These are phyloP conservation scores for Graphilbum ipis-grandicollis DNA, from an alignment of 2,329 filamentous ascomycete genomes.

Conservation along the genomic window DNA sequence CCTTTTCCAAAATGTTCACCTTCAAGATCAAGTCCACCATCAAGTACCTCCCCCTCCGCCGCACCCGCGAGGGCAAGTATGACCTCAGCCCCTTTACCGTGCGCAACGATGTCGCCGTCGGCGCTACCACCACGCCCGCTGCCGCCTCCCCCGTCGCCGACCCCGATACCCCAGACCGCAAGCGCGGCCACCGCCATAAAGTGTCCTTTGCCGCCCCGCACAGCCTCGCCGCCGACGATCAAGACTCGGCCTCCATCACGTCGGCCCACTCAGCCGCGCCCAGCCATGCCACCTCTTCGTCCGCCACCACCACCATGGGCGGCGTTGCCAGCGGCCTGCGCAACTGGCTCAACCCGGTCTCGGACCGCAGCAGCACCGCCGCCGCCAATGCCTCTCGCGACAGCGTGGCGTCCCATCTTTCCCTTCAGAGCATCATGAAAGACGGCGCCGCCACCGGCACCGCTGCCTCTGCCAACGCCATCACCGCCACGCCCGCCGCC, in stretches of 20 bases:
- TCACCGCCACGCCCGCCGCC: conserved; percentile 2
- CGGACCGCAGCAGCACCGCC: conserved; percentile 7
- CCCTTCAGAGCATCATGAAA: conserved; percentile 39
- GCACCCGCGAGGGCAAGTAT: conserved; percentile 54
- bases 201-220: conserved; percentile 52
- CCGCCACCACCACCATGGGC: background rate
- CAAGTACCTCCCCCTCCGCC: conserved; percentile 62
- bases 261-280: conserved; percentile 15
- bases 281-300: conserved; percentile 10
- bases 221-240: conserved; percentile 18
- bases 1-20: conserved; percentile 80
- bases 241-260: conserved; percentile 21
- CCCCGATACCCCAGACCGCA: conserved; percentile 36
- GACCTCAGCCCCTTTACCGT: conserved; percentile 81
- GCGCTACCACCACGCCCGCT: conserved; percentile 11
- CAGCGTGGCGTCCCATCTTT: background rate
- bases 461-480: conserved; percentile 3
- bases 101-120: conserved; percentile 32
- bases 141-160: background rate
- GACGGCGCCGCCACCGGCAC: conserved; percentile 14
- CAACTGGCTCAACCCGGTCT: conserved; percentile 5
- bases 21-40: conserved; percentile 85
- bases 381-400: conserved; percentile 7
- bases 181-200: conserved; percentile 36
- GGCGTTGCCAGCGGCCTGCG: conserved; percentile 3